These are phyloP conservation scores for Zoysia matrella DNA, from an alignment of 202 grass and related monocot genomes.

Conservation along the genomic window DNA sequence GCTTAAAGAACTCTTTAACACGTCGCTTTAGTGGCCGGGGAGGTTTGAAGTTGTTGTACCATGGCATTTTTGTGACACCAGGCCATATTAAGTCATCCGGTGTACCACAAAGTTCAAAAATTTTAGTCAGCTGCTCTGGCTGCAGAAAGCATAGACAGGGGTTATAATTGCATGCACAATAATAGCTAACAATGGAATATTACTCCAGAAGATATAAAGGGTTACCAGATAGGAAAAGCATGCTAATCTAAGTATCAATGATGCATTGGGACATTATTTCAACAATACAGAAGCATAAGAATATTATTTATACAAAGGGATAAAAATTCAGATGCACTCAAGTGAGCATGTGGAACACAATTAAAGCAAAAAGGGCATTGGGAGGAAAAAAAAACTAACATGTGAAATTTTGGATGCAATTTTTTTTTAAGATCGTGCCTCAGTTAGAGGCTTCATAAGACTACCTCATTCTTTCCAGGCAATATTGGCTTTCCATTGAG, in stretches of 20 bases:
- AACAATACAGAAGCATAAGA: background rate
- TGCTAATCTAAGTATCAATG: slow-evolving; percentile 13
- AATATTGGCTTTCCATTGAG: slow-evolving; percentile 89
- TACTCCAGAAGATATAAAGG: slow-evolving; percentile 6
- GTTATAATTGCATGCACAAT: background rate
- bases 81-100: slow-evolving; percentile 92
- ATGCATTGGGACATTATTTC: background rate
- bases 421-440: background rate
- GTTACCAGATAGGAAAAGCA: background rate
- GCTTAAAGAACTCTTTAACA: slow-evolving; percentile 85
- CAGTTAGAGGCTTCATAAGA: background rate
- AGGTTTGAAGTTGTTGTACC: slow-evolving; percentile 98
- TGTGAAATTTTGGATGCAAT: background rate
- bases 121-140: slow-evolving; percentile 89
- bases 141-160: slow-evolving; percentile 46
- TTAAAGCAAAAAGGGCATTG: background rate
- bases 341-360: background rate
- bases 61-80: slow-evolving; percentile 89
- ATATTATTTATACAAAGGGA: slow-evolving; percentile 1
- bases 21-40: slow-evolving; percentile 69
- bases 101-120: slow-evolving; percentile 91
- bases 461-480: slow-evolving; percentile 86
- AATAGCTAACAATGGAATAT: background rate
- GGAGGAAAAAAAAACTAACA: background rate
- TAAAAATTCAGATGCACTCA: background rate